Evolutionary conservation across 2,329 filamentous ascomycete species (phyloP).

Genomic region (Chaetomiaceae sp.): DNA sequence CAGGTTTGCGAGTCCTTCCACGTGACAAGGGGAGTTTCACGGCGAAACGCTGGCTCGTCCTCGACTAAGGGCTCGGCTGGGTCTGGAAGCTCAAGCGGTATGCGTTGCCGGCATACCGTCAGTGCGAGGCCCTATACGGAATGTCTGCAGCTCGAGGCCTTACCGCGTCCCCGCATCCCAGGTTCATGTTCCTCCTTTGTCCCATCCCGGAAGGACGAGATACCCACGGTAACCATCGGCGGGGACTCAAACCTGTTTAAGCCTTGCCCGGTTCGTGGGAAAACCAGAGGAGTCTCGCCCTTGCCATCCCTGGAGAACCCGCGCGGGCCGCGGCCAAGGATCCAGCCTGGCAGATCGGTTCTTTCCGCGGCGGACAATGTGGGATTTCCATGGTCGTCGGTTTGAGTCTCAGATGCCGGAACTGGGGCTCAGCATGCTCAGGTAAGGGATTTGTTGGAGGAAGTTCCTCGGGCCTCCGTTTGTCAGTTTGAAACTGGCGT

Average conservation of each 20-base stretch:
- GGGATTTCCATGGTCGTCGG: background rate
- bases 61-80: too few relatives aligned
- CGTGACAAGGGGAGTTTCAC: too few relatives aligned
- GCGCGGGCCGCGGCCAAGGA: slow-evolving; percentile 1
- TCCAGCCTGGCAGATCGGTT: background rate
- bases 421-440: background rate
- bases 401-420: background rate
- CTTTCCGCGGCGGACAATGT: background rate
- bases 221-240: background rate
- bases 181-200: background rate
- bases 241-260: background rate
- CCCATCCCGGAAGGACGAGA: background rate
- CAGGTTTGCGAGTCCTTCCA: too few relatives aligned
- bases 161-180: background rate
- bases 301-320: background rate
- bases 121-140: background rate
- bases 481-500: background rate
- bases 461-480: background rate
- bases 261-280: background rate
- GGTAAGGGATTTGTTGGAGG: background rate
- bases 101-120: background rate
- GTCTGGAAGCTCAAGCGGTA: background rate
- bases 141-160: background rate
- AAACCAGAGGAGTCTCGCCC: background rate
- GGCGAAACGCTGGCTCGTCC: too few relatives aligned